Conservation (phyloP, 768 basidiomycete genomes). For the Leccinum disarticulatum region DNA sequence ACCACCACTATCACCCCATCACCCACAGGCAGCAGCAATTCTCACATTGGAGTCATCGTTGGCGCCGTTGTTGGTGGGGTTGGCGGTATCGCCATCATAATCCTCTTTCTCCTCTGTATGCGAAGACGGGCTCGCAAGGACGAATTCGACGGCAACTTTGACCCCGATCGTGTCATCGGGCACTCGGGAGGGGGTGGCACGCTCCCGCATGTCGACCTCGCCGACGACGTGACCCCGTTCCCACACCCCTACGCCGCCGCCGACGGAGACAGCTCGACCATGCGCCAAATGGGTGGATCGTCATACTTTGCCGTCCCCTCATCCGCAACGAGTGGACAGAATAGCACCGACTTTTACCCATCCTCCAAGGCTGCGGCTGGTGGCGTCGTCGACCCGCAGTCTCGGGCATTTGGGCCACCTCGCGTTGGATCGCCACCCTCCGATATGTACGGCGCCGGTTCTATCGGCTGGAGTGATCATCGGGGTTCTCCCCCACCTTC, state of each 20-base stretch:
- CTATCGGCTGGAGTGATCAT: slow-evolving; percentile 23
- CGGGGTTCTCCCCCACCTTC: slow-evolving; percentile 24
- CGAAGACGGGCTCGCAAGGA: slow-evolving; percentile 27
- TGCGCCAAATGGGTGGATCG: slow-evolving; percentile 25
- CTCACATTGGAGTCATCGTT: slow-evolving; percentile 44
- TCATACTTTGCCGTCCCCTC: slow-evolving; percentile 8
- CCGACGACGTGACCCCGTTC: slow-evolving; percentile 32
- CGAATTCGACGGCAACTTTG: slow-evolving; percentile 52
- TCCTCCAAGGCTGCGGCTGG: background rate
- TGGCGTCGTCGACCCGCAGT: slow-evolving; percentile 7
- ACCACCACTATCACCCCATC: slow-evolving; percentile 13
- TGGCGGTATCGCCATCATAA: slow-evolving; percentile 27
- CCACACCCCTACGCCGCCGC: slow-evolving; percentile 2
- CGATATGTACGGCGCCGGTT: slow-evolving; percentile 14
- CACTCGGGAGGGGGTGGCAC: slow-evolving; percentile 25
- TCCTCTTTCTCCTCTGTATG: slow-evolving; percentile 32
- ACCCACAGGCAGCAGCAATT: background rate
- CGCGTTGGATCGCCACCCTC: background rate
- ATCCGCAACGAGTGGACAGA: slow-evolving; percentile 1
- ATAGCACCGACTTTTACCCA: slow-evolving; percentile 12
- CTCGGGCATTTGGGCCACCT: slow-evolving; percentile 4
- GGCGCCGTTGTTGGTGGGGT: slow-evolving; percentile 55
- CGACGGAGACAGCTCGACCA: slow-evolving; percentile 13
- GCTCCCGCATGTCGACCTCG: slow-evolving; percentile 28
- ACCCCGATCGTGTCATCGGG: slow-evolving; percentile 43